Base-by-base conservation (phyloP, 108 stramenopile species). In the Nitzschia sp. region DNA sequence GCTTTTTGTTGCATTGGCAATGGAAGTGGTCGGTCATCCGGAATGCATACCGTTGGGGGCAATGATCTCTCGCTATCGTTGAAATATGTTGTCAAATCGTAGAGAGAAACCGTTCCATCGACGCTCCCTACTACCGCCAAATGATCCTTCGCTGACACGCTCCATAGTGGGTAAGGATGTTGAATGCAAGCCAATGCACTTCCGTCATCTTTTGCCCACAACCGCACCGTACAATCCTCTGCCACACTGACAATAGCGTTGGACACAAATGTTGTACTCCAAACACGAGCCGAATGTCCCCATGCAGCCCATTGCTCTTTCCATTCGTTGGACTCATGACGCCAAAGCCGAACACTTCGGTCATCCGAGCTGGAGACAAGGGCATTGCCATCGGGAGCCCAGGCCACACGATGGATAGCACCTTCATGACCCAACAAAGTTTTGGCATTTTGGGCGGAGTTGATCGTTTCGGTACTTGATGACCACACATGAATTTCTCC, bases 281-380 rank as follows among this genome's bases (percentile, higher is more conserved):
- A 89, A 54, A 87, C 83, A 39, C 88, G 70, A 39, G 88, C 86
- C 42, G 85, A 80, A 57, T 92, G 88, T 10, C 91, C 88, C 81
- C 85, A 92, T 9, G 75, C 91, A 0, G 76, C 80, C 91, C 91
- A 92, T 41, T 53, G 21, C 43, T 73, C 43, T 11, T 52, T n/a
- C 69, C 70, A 70, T 14, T 41, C 22, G 11, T 12, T 10, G 21
- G 41, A 19, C 8, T 81, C 53, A 55, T 48, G 42, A 0, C 34
- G 50, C 90, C 90, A 92, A 11, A 83, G 70, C 41, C 91, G 71
- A 2, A 92, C 86, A 43, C 85, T 86, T 70, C 91, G 81, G 82
- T 92, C 91, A 64, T 92, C 88, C 17, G 85, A 86, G 8, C 83
- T 78, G 6, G 88, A 87, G 12, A 80, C 88, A 10, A 92, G 56